Base-by-base conservation (phyloP, 306 rosid species). In the Glycine tomentella region DNA sequence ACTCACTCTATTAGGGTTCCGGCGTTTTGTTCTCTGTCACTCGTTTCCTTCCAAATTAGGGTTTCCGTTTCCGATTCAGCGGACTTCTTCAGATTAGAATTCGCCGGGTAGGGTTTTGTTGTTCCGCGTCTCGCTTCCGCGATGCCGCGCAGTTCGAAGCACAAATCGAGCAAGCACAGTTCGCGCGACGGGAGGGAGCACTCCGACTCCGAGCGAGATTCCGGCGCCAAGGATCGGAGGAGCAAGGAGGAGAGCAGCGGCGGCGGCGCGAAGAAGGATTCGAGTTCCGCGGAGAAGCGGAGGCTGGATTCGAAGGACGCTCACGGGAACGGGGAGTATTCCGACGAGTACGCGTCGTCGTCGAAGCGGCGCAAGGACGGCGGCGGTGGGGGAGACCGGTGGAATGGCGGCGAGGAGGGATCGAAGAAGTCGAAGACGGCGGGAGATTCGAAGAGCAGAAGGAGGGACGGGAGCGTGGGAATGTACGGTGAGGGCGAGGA, bases 91-190 rank as follows among this genome's bases (percentile, higher is more conserved):
- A 5, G 75, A 83, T 77, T 83, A 14, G 48, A 74, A 63, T 53
- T 84, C 51, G 9, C 71, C 36, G 53, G 57, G 58, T 89, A 86
- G 89, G 89, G 89, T 82, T 87, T 84, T 31, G 9, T 13, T 86
- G 87, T 82, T 55, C 63, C 9, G 48, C 48, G 82, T 48, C 79
- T 65, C 2, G 72, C 46, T 36, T 77, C 55, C 87, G 93, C 51
- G 94, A 96, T 96, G 99, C 94, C 98, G 90, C 90, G 97, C 77
- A 90, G 97, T 89, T 92, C 99, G 44, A 89, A 93, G 91, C 97
- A 96, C 65, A 96, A 96, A 89, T 93, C 99, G 42, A 93, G 93
- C 81, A 96, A 94, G 82, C 98, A 92, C 76, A 93, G 97, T 73
- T 91, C 90, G 50, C 89, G 92, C 73, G 98, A 94, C 81, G 85